These are phyloP conservation scores for Colletotrichum magnum DNA, from an alignment of 2,329 filamentous ascomycete genomes.

Conservation along the genomic window DNA sequence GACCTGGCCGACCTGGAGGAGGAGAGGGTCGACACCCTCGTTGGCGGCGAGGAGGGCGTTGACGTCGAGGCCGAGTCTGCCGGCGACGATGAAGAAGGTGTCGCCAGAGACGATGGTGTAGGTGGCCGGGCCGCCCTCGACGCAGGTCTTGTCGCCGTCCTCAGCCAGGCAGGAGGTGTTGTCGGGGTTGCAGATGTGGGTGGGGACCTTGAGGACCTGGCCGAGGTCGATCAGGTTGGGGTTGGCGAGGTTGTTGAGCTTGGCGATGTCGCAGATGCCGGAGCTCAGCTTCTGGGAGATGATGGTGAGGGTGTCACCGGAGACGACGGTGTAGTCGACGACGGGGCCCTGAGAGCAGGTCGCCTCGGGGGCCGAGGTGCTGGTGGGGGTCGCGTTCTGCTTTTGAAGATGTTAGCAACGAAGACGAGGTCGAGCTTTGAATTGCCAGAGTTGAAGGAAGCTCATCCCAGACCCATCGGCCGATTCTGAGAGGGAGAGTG, in stretches of 20 bases:
- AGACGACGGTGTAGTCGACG: constrained; percentile 28
- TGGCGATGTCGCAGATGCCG: constrained; percentile 37
- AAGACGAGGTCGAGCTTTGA: not conserved
- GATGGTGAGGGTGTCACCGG: constrained; percentile 27
- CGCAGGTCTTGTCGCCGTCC: constrained; percentile 8
- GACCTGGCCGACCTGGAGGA: constrained; percentile 15
- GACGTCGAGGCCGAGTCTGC: constrained; percentile 14
- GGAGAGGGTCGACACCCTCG: constrained; percentile 16
- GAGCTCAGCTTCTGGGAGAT: constrained; percentile 22
- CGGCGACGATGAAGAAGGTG: constrained; percentile 29
- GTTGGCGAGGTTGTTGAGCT: constrained; percentile 15
- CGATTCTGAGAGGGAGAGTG: not conserved
- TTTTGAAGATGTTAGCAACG: constrained; percentile 8
- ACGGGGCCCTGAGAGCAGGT: constrained; percentile 24
- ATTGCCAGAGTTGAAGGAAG: not conserved
- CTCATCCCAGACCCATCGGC: not conserved
- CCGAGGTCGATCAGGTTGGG: constrained; percentile 16
- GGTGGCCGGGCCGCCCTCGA: not conserved
- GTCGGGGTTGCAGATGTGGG: constrained; percentile 31
- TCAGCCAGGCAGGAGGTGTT: constrained; percentile 33
- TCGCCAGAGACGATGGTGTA: constrained; percentile 21
- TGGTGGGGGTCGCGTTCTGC: constrained; percentile 11
- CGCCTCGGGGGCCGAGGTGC: not conserved
- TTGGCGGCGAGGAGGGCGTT: constrained; percentile 20
- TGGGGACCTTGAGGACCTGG: constrained; percentile 21